Conservation (phyloP, 2,329 filamentous ascomycete species). For the Triangularia verruculosa region DNA sequence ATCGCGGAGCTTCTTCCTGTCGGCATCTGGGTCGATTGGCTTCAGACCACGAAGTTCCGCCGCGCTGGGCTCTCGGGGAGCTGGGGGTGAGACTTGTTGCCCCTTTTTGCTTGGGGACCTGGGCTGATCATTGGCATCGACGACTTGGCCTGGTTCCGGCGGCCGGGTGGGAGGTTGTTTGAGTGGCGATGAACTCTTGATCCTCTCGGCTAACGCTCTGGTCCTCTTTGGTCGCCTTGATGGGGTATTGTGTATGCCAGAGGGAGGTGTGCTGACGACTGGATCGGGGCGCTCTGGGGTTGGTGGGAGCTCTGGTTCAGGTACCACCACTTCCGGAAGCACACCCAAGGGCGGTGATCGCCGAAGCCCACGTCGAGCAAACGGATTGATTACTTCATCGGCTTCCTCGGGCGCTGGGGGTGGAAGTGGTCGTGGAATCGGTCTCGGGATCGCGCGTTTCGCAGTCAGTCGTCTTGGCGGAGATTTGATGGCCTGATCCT, state of each 20-base stretch:
- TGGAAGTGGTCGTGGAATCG: constrained; percentile 46
- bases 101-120: constrained; percentile 17
- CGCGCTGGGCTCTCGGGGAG: constrained; percentile 9
- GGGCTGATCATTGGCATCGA: background rate
- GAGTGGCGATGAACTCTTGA: constrained; percentile 51
- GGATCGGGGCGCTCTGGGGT: constrained; percentile 53
- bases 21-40: constrained; percentile 41
- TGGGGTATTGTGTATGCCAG: constrained; percentile 59
- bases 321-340: constrained; percentile 34
- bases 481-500: constrained; percentile 24
- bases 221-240: constrained; percentile 48
- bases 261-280: constrained; percentile 52
- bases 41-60: constrained; percentile 41
- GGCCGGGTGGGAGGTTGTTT: constrained; percentile 39
- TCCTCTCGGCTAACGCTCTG: constrained; percentile 37
- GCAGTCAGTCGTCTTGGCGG: constrained; percentile 30
- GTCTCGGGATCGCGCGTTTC: constrained; percentile 41
- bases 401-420: constrained; percentile 42
- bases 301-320: constrained; percentile 63
- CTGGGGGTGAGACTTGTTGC: constrained; percentile 17
- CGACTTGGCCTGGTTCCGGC: background rate
- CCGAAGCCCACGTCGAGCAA: constrained; percentile 37
- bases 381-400: constrained; percentile 43
- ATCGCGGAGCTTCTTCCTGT: constrained; percentile 52
- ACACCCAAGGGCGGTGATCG: constrained; percentile 37